Evolutionary conservation across 139 green algal genomes (phyloP).

Genomic region (Coccomyxa sp.): DNA sequence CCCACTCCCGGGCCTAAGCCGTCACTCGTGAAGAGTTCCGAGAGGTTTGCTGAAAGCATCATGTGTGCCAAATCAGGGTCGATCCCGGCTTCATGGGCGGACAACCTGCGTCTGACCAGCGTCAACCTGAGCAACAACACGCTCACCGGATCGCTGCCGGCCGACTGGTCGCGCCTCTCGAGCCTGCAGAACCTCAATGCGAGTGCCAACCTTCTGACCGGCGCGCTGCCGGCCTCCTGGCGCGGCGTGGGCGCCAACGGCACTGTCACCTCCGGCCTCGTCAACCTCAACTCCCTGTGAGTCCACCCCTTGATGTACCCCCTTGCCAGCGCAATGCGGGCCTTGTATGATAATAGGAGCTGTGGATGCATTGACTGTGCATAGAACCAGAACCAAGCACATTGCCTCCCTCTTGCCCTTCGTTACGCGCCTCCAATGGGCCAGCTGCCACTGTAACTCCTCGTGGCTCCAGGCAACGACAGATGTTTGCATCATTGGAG

Average conservation of each 20-base stretch:
- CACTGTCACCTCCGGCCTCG: neutral
- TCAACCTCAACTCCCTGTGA: neutral
- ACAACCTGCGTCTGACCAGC: neutral
- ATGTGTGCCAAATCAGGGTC: neutral
- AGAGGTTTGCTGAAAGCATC: no score
- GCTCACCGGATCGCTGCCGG: neutral
- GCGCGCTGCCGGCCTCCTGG: neutral
- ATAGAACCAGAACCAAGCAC: no score
- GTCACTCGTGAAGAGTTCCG: no score
- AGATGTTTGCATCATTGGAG: no score
- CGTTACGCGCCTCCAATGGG: no score
- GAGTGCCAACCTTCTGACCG: neutral
- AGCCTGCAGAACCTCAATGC: neutral
- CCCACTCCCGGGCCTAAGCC: no score
- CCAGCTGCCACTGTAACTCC: no score
- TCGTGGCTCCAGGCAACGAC: no score
- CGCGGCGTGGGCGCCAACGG: neutral
- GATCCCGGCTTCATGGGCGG: neutral
- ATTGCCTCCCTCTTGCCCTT: no score
- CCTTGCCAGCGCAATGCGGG: no score
- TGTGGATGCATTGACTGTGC: no score
- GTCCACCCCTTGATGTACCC: neutral
- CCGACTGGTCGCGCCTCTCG: neutral
- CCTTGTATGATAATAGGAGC: no score
- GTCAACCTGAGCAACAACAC: slow-evolving; percentile 1